A percentile compares a stretch with the other conserved stretches of the same genome.
phyloP scores from a whole-genome alignment of 345 rosid species.

The Diplotaxis tenuifolia region DNA sequence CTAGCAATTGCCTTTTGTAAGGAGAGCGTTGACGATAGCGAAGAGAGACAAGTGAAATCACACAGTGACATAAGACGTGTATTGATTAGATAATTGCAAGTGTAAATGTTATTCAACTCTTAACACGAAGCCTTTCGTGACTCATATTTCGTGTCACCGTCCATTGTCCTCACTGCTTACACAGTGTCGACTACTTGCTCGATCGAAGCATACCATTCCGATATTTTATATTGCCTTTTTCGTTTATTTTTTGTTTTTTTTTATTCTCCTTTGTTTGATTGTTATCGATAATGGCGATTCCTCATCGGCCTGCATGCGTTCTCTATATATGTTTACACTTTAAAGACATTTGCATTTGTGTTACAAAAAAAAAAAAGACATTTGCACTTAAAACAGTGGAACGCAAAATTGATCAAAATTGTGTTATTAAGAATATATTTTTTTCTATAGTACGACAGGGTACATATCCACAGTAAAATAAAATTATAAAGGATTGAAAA shows the following conservation, averaged over 20 bases:
- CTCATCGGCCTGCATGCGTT: background rate
- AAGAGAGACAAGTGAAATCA: background rate
- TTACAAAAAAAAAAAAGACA: too few species aligned
- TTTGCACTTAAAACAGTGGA: background rate
- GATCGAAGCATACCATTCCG: background rate
- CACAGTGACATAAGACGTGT: background rate
- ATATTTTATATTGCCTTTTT: background rate
- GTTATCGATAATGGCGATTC: background rate
- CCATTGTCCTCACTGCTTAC: conserved; percentile 21
- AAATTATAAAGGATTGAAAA: too few species aligned
- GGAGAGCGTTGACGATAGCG: background rate
- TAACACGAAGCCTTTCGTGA: background rate
- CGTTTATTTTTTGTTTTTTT: background rate
- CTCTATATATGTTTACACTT: background rate
- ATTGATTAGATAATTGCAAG: background rate
- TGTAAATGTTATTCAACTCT: conserved; percentile 7
- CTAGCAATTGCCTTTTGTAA: conserved; percentile 24
- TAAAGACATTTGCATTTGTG: background rate
- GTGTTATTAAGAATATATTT: background rate
- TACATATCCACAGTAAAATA: too few species aligned
- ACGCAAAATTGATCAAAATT: background rate
- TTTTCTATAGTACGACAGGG: conserved; percentile 1
- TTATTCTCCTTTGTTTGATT: background rate
- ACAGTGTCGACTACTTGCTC: conserved; percentile 11
- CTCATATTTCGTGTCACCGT: conserved; percentile 16